Conservation (phyloP, 1,139 yeast genomes). For the Petasospora rhodanensis region DNA sequence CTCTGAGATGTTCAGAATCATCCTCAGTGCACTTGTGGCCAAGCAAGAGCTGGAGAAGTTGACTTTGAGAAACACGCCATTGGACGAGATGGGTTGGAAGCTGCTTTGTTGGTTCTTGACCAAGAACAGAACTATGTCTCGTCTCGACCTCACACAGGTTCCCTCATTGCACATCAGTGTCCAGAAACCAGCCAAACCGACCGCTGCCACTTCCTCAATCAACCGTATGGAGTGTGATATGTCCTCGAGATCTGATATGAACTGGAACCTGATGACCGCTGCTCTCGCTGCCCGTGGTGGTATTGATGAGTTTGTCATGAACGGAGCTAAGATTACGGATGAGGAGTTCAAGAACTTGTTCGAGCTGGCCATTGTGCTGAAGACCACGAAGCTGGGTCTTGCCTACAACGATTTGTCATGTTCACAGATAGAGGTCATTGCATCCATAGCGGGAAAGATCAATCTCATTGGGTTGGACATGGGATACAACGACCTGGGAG, state of each 20-base stretch:
- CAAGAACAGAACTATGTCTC: constrained; percentile 49
- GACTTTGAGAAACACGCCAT: constrained; percentile 67
- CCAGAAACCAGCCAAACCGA: constrained; percentile 40
- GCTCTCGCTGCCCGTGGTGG: constrained; percentile 66
- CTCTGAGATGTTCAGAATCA: constrained; percentile 57
- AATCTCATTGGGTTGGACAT: constrained; percentile 52
- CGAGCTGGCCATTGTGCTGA: constrained; percentile 47
- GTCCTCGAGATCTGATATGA: constrained; percentile 64
- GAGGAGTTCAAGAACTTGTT: constrained; percentile 54
- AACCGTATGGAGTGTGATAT: constrained; percentile 55
- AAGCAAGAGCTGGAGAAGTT: constrained; percentile 61
- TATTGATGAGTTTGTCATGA: constrained; percentile 63
- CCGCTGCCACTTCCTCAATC: constrained; percentile 27
- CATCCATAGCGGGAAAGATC: constrained; percentile 27
- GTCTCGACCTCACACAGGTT: constrained; percentile 68
- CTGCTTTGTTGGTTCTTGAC: constrained; percentile 66
- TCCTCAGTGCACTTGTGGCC: constrained; percentile 56
- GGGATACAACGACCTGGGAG: constrained; percentile 65
- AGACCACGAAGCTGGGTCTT: constrained; percentile 56
- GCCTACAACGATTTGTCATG: constrained; percentile 60
- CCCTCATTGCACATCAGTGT: constrained; percentile 56
- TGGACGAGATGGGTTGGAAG: constrained; percentile 67
- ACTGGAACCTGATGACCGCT: constrained; percentile 70
- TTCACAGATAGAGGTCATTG: constrained; percentile 46
- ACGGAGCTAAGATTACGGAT: constrained; percentile 64